Evolutionary conservation across 805 yeast genomes (phyloP).

Genomic region (Ogataea siamensis): DNA sequence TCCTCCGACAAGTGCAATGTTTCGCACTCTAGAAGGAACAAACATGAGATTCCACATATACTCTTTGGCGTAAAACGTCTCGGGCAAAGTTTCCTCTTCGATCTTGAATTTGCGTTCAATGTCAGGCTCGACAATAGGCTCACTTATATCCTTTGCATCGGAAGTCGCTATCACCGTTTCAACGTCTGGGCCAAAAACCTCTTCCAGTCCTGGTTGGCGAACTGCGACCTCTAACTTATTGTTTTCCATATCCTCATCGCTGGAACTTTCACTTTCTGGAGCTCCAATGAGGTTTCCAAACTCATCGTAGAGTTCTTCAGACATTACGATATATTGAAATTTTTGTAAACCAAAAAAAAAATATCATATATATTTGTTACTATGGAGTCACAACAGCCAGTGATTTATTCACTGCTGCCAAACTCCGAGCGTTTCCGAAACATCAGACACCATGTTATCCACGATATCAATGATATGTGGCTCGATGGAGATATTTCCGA

Average conservation of each 20-base stretch:
- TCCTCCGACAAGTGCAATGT: slow-evolving; percentile 76
- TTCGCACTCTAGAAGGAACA: slow-evolving; percentile 66
- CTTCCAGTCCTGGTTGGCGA: slow-evolving; percentile 35
- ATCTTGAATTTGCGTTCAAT: slow-evolving; percentile 42
- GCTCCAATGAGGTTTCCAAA: slow-evolving; percentile 69
- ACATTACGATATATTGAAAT: slow-evolving; percentile 42
- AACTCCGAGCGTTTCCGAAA: slow-evolving; percentile 22
- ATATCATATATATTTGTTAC: neutral
- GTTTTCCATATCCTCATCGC: slow-evolving; percentile 19
- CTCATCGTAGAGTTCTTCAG: slow-evolving; percentile 76
- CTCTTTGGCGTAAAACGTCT: slow-evolving; percentile 56
- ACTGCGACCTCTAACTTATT: slow-evolving; percentile 14
- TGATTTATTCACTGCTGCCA: slow-evolving; percentile 19
- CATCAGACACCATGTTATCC: slow-evolving; percentile 31
- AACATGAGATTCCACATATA: slow-evolving; percentile 50
- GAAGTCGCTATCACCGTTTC: slow-evolving; percentile 56
- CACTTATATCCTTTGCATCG: slow-evolving; percentile 44
- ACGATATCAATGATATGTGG: slow-evolving; percentile 34
- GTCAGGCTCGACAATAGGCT: slow-evolving; percentile 64
- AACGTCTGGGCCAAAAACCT: slow-evolving; percentile 59
- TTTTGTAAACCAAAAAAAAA: neutral
- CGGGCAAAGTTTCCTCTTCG: slow-evolving; percentile 56
- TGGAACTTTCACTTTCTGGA: slow-evolving; percentile 39
- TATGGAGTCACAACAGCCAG: slow-evolving; percentile 8
- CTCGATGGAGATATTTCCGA: slow-evolving; percentile 48